phyloP scores from a whole-genome alignment of 176 grass and related monocot genomes.

The Bolboschoenus planiculmis region DNA sequence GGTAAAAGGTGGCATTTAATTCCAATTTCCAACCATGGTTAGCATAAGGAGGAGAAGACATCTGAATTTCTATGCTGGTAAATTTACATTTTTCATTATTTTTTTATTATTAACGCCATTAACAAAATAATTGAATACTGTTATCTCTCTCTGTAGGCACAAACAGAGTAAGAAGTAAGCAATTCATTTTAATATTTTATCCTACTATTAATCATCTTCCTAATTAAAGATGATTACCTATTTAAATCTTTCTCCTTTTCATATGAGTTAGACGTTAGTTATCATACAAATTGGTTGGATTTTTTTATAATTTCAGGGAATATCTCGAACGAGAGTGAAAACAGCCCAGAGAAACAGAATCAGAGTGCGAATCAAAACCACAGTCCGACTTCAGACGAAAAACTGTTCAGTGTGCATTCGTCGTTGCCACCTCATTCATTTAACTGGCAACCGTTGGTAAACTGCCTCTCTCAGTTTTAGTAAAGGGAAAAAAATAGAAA shows the following conservation, averaged over 20 bases:
- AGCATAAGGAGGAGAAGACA: slow-evolving; percentile 73
- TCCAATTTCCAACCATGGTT: slow-evolving; percentile 80
- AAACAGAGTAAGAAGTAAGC: neutral
- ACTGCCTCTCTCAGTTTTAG: slow-evolving; percentile 2
- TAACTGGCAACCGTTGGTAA: slow-evolving; percentile 19
- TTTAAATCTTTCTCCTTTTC: neutral
- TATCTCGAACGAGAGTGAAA: slow-evolving; percentile 42
- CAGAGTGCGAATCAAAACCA: neutral
- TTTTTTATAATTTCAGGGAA: slow-evolving; percentile 62
- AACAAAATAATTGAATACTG: neutral
- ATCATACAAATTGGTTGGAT: slow-evolving; percentile 10
- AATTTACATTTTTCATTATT: slow-evolving; percentile 20
- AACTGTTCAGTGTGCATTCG: slow-evolving; percentile 58
- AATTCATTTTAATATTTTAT: slow-evolving; percentile 2
- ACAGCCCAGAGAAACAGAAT: slow-evolving; percentile 35
- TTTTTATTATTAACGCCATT: slow-evolving; percentile 3
- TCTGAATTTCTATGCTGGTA: slow-evolving; percentile 62
- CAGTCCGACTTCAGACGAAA: slow-evolving; percentile 37
- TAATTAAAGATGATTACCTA: slow-evolving; percentile 18
- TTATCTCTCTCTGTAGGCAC: neutral
- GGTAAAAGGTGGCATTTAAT: slow-evolving; percentile 42
- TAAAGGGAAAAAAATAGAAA: neutral
- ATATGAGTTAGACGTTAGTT: neutral
- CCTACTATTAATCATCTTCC: slow-evolving; percentile 1
- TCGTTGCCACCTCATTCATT: slow-evolving; percentile 45